Evolutionary conservation across 1,284 basidiomycete species (phyloP).

Genomic region (Austroboletus novae-zelandiae): DNA sequence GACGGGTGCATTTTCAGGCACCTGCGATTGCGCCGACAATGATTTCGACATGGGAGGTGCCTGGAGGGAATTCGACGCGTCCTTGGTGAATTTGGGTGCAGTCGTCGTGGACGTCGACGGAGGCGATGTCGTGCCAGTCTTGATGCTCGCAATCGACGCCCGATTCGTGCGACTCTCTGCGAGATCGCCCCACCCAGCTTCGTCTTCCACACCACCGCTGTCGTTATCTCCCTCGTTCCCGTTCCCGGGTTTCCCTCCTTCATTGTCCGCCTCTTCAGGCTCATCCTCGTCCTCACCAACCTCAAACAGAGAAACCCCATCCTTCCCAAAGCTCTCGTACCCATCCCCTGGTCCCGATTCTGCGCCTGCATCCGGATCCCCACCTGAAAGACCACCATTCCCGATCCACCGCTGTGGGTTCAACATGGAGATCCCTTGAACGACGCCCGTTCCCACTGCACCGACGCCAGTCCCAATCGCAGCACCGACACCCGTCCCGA

Average conservation of each 20-base stretch:
- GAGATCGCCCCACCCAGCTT: constrained; percentile 28
- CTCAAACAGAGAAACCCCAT: constrained; percentile 55
- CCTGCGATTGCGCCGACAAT: constrained; percentile 1
- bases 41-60: background rate
- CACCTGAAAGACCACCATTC: constrained; percentile 14
- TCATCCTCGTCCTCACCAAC: constrained; percentile 56
- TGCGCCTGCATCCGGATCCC: constrained; percentile 27
- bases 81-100: constrained; percentile 4
- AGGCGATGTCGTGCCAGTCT: background rate
- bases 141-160: constrained; percentile 2
- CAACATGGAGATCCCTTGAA: constrained; percentile 82
- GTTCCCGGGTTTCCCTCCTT: background rate
- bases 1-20: background rate
- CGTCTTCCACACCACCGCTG: constrained; percentile 11
- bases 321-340: constrained; percentile 38
- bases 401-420: constrained; percentile 81
- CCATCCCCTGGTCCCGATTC: constrained; percentile 3
- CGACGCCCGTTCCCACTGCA: constrained; percentile 73
- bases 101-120: constrained; percentile 1
- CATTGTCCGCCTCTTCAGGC: constrained; percentile 23
- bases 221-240: constrained; percentile 2
- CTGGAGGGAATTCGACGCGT: background rate
- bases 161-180: constrained; percentile 4
- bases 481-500: constrained; percentile 50
- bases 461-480: constrained; percentile 67